These are phyloP conservation scores for Chlorella sp. DNA, from an alignment of 139 green algal species.

Conservation along the genomic window DNA sequence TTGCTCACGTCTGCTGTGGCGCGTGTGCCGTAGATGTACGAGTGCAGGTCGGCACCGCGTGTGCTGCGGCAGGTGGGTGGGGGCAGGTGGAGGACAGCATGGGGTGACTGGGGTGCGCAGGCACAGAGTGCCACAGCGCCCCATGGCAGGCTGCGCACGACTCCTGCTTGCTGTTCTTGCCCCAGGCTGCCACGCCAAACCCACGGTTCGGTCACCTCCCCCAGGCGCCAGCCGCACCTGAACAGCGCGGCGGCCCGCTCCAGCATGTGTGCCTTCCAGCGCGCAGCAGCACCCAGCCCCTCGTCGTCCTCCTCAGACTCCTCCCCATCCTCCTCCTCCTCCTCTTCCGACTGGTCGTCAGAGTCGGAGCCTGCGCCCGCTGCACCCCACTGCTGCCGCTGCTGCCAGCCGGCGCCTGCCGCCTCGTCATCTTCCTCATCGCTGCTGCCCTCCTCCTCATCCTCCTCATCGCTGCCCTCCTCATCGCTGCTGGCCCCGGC, in stretches of 20 bases:
- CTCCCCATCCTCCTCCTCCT: conserved; percentile 20
- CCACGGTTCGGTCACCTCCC: too few species aligned
- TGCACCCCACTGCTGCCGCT: conserved; percentile 1
- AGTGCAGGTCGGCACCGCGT: conserved; percentile 58
- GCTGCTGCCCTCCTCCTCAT: conserved; percentile 10
- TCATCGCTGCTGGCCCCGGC: conserved; percentile 5
- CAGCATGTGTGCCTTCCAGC: conserved; percentile 72
- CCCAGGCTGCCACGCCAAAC: too few species aligned
- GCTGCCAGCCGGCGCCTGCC: conserved; percentile 19
- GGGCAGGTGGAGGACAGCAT: not conserved
- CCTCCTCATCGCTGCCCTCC: conserved; percentile 8
- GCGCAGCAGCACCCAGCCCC: conserved; percentile 52
- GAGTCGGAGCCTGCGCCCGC: conserved; percentile 8
- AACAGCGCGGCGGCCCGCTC: conserved; percentile 57
- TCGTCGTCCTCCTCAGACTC: conserved; percentile 31
- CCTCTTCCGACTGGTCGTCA: not conserved
- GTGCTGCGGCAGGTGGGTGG: conserved; percentile 18
- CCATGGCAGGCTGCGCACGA: too few species aligned
- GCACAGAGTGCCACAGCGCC: too few species aligned
- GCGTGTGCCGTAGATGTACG: conserved; percentile 62
- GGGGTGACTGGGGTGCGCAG: not conserved
- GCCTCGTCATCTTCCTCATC: conserved; percentile 37
- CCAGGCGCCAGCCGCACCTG: conserved; percentile 5
- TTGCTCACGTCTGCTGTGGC: conserved; percentile 31
- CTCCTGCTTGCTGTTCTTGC: too few species aligned